Conservation (phyloP, 495 filamentous ascomycete genomes). For the Astrocystis sublimbata region DNA sequence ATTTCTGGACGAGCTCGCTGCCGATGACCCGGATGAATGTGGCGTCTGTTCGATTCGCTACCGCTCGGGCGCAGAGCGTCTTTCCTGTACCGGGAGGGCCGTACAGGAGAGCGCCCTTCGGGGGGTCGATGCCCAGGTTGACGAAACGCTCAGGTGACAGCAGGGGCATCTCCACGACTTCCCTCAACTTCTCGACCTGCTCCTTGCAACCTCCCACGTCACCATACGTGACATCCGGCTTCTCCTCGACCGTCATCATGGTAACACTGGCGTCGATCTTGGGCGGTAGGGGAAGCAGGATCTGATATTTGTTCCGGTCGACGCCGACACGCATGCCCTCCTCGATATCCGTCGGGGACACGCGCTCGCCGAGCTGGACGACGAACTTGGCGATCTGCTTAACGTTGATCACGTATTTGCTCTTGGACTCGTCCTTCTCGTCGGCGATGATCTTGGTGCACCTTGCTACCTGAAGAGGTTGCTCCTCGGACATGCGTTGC, state of each 20-base stretch:
- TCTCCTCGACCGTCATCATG: constrained; percentile 99
- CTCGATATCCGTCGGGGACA: constrained; percentile 97
- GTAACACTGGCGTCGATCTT: constrained; percentile 99
- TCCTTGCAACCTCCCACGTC: constrained; percentile 99
- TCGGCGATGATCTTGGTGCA: constrained; percentile 99
- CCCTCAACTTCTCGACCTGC: constrained; percentile 97
- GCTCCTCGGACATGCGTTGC: constrained; percentile 97
- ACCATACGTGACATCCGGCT: constrained; percentile 98
- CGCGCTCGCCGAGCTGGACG: constrained; percentile 94
- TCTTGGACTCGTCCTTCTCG: constrained; percentile 95
- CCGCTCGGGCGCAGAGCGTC: constrained; percentile 94
- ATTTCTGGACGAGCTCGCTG: constrained; percentile 96
- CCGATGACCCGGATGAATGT: constrained; percentile 99
- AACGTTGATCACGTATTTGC: constrained; percentile 99
- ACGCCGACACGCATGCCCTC: constrained; percentile 99
- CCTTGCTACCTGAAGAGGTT: constrained; percentile 93
- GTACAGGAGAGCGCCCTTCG: constrained; percentile 95
- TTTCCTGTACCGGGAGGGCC: constrained; percentile 97
- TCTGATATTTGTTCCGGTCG: constrained; percentile 98
- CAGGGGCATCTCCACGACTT: constrained; percentile 97
- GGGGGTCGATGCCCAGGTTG: constrained; percentile 95
- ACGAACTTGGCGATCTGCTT: constrained; percentile 99
- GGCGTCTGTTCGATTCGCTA: constrained; percentile 95
- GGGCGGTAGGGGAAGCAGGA: constrained; percentile 91
- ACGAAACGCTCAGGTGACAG: constrained; percentile 96